Base-by-base conservation (phyloP, 768 basidiomycete genomes). In the Psilocybe azurescens region DNA sequence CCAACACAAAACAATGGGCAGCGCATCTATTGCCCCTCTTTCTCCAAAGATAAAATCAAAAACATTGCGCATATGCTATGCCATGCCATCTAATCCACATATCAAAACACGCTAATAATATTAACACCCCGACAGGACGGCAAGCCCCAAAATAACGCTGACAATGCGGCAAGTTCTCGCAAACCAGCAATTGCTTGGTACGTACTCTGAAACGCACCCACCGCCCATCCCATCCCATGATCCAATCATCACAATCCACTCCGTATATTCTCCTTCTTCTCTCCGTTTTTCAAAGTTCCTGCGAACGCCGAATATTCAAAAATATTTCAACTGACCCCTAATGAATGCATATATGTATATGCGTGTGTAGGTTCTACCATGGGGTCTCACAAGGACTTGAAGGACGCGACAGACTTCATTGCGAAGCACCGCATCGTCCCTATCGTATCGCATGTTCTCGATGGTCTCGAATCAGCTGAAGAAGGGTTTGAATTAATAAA, bases 361-460 rank as follows among this genome's bases (percentile, higher is more conserved):
- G n/a, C 41, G n/a, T 14, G n/a, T n/a, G n/a, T n/a, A 93, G 93
- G 92, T 38, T 91, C 91, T 1, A 93, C 89, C 29, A 93, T 95
- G 92, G 93, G 92, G 16, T 93, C 92, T 7, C 85, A 81, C 66
- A 80, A 85, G 58, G 93, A 95, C 74, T 80, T 95, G 60, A 72
- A 81, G 56, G 86, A 87, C 33, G 92, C 91, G 20, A 92, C 91
- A 1, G 72, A 76, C 13, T 94, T 95, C 74, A 73, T 94, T 24
- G 74, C 78, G 3, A 73, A 87, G 68, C 87, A 93, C 64, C 79
- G 77, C 50, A 88, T 95, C 60, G 77, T 85, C 1, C 93, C 93
- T 2, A 78, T 89, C 53, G 84, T 94, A 1, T 89, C 90, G 7
- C 81, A 86, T 63, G 82, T 93, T 29, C 70, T 93, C n/a, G 78